Percentiles rank a stretch among this genome's conserved stretches.
Conservation (phyloP, 306 rosid species). For the Cucumis hystrix region DNA sequence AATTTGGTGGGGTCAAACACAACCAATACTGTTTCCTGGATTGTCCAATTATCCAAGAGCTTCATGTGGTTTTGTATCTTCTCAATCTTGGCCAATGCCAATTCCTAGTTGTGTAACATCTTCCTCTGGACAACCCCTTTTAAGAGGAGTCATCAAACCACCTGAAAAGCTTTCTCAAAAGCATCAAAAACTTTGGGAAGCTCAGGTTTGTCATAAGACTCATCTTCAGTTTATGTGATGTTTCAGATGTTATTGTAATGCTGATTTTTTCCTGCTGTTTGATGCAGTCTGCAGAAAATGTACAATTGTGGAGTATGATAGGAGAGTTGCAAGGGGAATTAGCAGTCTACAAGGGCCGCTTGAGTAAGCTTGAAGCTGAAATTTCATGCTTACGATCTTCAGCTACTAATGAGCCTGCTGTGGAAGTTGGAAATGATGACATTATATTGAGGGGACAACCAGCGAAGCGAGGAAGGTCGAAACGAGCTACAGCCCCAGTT, state of each 20-base stretch:
- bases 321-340: conserved; percentile 32
- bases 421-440: background rate
- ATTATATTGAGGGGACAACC: background rate
- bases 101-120: background rate
- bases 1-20: conserved; percentile 33
- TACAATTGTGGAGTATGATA: conserved; percentile 23
- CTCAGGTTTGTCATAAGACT: conserved; percentile 21
- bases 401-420: background rate
- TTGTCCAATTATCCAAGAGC: conserved; percentile 19
- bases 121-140: background rate
- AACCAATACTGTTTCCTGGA: conserved; percentile 24
- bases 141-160: conserved; percentile 24
- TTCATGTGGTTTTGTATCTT: conserved; percentile 12
- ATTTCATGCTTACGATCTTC: conserved; percentile 13
- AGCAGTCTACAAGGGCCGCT: conserved; percentile 24
- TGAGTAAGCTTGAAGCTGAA: conserved; percentile 27
- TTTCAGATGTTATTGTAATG: background rate
- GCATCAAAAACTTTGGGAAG: conserved; percentile 45
- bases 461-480: background rate
- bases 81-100: conserved; percentile 5
- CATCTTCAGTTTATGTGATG: background rate
- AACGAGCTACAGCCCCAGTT: background rate
- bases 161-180: conserved; percentile 25
- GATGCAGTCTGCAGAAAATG: conserved; percentile 40
- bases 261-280: background rate